These are phyloP conservation scores for Podaxis pistillaris DNA, from an alignment of 768 basidiomycete species.

Conservation along the genomic window DNA sequence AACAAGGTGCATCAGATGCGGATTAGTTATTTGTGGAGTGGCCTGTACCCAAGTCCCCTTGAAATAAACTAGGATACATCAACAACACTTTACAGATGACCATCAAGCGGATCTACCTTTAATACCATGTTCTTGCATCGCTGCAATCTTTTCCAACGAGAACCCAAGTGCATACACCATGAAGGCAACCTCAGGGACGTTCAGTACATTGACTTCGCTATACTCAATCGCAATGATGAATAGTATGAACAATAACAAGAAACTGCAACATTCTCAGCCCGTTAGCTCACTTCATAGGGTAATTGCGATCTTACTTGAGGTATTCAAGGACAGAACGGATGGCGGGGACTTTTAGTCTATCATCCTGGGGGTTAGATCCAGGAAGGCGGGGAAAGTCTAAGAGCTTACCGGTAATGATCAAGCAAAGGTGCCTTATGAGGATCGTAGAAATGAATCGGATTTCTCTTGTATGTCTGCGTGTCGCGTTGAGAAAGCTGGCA, in stretches of 20 bases:
- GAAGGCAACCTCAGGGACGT: constrained; percentile 67
- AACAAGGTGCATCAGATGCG: constrained; percentile 9
- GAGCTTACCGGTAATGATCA: constrained; percentile 84
- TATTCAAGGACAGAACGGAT: constrained; percentile 91
- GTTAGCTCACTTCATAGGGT: constrained; percentile 1
- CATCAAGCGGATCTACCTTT: constrained; percentile 48
- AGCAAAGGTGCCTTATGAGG: constrained; percentile 91
- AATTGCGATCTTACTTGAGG: constrained; percentile 54
- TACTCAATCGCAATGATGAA: constrained; percentile 81
- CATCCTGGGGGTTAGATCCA: constrained; percentile 1
- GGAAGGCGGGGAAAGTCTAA: neutral
- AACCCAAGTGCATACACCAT: constrained; percentile 83
- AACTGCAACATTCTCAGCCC: constrained; percentile 40
- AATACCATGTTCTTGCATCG: constrained; percentile 95
- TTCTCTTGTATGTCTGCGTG: constrained; percentile 84
- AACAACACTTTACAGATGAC: neutral
- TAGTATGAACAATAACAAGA: constrained; percentile 75
- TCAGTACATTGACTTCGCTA: constrained; percentile 59
- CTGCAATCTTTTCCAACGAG: constrained; percentile 87
- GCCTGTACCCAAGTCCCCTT: constrained; percentile 76
- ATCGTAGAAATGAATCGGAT: constrained; percentile 91
- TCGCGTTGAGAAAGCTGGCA: neutral
- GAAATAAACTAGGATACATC: constrained; percentile 60
- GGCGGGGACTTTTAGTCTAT: constrained; percentile 87
- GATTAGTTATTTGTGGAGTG: neutral